Conservation (phyloP, 179 eudicot species). For the Pouteria campechiana region DNA sequence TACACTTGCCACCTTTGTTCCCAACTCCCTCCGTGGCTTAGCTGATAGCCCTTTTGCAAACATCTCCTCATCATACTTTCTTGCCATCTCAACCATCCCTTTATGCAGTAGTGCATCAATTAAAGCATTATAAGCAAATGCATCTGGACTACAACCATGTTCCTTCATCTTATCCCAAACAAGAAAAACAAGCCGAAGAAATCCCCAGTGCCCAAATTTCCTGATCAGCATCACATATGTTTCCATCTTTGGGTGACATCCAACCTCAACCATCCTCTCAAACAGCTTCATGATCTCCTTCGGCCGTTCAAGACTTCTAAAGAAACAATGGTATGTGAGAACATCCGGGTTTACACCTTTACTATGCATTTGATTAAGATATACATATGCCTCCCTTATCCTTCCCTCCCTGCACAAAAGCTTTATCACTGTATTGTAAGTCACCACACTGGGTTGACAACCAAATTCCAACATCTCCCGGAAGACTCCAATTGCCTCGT, state of each 20-base stretch:
- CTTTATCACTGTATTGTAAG: conserved; percentile 69
- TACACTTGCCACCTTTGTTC: conserved; percentile 19
- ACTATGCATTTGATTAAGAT: conserved; percentile 44
- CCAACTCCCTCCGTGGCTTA: conserved; percentile 68
- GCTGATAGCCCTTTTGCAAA: conserved; percentile 71
- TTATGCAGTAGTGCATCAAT: conserved; percentile 87
- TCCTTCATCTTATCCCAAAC: conserved; percentile 85
- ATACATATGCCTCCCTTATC: conserved; percentile 30
- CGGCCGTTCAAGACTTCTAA: conserved; percentile 67
- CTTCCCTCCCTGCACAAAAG: conserved; percentile 78
- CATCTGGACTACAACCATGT: conserved; percentile 80
- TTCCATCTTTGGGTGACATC: conserved; percentile 66
- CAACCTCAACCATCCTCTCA: conserved; percentile 64
- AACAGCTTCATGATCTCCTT: conserved; percentile 60
- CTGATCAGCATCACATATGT: conserved; percentile 92
- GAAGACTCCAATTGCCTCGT: conserved; percentile 45
- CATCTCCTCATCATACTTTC: conserved; percentile 83
- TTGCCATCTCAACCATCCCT: conserved; percentile 82
- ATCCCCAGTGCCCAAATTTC: conserved; percentile 95
- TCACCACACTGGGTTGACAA: conserved; percentile 56
- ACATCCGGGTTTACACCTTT: conserved; percentile 61
- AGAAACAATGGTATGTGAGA: conserved; percentile 62
- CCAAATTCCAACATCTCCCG: conserved; percentile 73
- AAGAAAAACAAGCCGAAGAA: conserved; percentile 64
- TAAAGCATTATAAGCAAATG: conserved; percentile 74